A percentile compares a stretch with the other conserved stretches of the same genome.
Conservation (phyloP, 192 early-diverging fungal genomes). For the Coemansia sp. region DNA sequence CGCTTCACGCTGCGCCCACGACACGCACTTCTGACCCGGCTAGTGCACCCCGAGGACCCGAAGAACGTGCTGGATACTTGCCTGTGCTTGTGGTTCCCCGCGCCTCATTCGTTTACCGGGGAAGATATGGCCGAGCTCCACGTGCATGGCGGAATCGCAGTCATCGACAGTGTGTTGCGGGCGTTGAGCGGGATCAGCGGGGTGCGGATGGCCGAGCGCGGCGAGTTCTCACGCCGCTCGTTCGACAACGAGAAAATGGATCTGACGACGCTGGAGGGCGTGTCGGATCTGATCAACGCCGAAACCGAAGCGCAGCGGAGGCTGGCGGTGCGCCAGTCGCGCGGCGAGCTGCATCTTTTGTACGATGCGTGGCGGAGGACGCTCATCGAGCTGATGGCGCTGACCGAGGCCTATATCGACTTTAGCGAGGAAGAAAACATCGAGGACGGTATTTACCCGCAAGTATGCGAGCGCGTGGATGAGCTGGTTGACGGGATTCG, state of each 20-base stretch:
- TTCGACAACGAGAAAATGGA: conserved; percentile 74
- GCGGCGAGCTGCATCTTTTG: conserved; percentile 61
- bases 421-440: conserved; percentile 82
- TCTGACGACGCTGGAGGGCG: conserved; percentile 69
- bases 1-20: conserved; percentile 1
- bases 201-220: conserved; percentile 68
- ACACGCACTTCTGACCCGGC: conserved; percentile 11
- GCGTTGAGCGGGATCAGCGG: conserved; percentile 51
- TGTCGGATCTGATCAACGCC: conserved; percentile 74
- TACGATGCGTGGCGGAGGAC: conserved; percentile 66
- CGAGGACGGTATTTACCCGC: conserved; percentile 60
- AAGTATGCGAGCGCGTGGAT: conserved; percentile 8
- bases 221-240: conserved; percentile 74
- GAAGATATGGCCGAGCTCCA: conserved; percentile 76
- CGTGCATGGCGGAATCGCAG: conserved; percentile 71
- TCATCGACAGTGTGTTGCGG: conserved; percentile 57
- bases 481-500: conserved; percentile 20
- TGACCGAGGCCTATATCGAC: conserved; percentile 71
- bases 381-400: conserved; percentile 61
- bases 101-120: conserved; percentile 69
- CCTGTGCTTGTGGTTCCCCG: conserved; percentile 34
- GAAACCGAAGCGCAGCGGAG: conserved; percentile 73
- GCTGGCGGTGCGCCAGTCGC: conserved; percentile 67
- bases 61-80: conserved; percentile 60
- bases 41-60: conserved; percentile 38